A percentile compares a stretch with the other conserved stretches of the same genome.
These are phyloP conservation scores for Microdochium paspali DNA, from an alignment of 2,329 filamentous ascomycete genomes.

Conservation along the genomic window DNA sequence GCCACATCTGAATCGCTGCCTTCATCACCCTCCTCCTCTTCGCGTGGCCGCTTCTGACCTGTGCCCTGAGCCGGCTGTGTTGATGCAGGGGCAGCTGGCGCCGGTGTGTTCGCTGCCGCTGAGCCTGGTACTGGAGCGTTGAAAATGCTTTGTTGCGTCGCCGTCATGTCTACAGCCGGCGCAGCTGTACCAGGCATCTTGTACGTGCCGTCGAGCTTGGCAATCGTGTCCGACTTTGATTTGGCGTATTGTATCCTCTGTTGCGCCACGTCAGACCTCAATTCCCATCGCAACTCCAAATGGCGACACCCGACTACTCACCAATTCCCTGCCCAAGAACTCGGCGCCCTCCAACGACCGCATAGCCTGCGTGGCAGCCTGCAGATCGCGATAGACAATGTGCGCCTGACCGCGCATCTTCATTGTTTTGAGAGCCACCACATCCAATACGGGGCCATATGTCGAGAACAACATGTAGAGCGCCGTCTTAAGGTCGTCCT, in stretches of 20 bases:
- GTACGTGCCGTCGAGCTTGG: constrained; percentile 88
- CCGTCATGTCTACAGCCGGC: constrained; percentile 54
- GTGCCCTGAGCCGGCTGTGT: constrained; percentile 42
- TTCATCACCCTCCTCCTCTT: constrained; percentile 56
- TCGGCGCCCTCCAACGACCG: constrained; percentile 75
- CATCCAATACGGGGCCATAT: constrained; percentile 84
- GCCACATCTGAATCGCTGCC: constrained; percentile 49
- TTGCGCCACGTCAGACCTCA: neutral
- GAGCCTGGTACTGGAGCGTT: constrained; percentile 51
- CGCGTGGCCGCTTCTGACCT: constrained; percentile 63
- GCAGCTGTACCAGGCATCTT: constrained; percentile 52
- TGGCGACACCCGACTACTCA: constrained; percentile 34
- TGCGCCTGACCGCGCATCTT: constrained; percentile 97
- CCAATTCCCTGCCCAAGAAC: constrained; percentile 79
- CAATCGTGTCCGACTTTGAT: constrained; percentile 76
- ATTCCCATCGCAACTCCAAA: too few relatives aligned
- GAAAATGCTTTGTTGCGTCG: constrained; percentile 74
- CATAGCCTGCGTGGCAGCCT: constrained; percentile 92
- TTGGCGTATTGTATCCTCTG: constrained; percentile 90
- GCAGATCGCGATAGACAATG: constrained; percentile 79
- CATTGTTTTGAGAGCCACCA: constrained; percentile 78
- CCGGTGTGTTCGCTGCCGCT: constrained; percentile 26
- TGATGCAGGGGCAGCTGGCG: constrained; percentile 32
- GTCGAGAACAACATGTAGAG: constrained; percentile 93
- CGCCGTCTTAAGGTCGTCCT: constrained; percentile 74